Percentiles rank a stretch among this genome's conserved stretches.
Evolutionary conservation across 2,329 filamentous ascomycete genomes (phyloP).

Genomic region (Neofusicoccum sp.): DNA sequence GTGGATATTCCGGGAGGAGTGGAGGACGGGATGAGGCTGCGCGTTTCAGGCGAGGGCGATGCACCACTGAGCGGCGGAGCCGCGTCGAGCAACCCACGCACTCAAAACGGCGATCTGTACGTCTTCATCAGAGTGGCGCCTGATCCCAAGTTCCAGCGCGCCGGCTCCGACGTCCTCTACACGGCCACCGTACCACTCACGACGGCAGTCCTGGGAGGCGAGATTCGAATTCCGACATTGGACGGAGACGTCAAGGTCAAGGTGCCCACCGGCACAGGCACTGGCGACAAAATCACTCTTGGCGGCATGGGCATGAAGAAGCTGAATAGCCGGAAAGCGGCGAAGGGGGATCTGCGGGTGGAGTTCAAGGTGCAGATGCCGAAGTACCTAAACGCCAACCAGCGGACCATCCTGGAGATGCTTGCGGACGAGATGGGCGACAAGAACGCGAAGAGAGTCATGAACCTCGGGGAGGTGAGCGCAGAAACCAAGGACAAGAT

Average conservation of each 20-base stretch:
- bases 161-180: slow-evolving; percentile 87
- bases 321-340: slow-evolving; percentile 62
- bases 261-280: slow-evolving; percentile 85
- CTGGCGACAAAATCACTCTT: slow-evolving; percentile 87
- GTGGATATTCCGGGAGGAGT: slow-evolving; percentile 94
- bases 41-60: slow-evolving; percentile 83
- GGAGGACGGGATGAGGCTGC: slow-evolving; percentile 91
- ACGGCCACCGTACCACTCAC: slow-evolving; percentile 89
- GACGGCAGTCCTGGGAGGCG: slow-evolving; percentile 87
- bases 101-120: slow-evolving; percentile 83
- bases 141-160: slow-evolving; percentile 84
- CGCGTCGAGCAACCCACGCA: slow-evolving; percentile 60
- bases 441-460: slow-evolving; percentile 84
- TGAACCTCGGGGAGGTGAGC: slow-evolving; percentile 68
- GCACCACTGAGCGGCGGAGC: slow-evolving; percentile 73
- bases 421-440: slow-evolving; percentile 95
- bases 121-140: slow-evolving; percentile 86
- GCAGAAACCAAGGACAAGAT: slow-evolving; percentile 21
- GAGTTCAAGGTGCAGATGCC: slow-evolving; percentile 96
- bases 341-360: slow-evolving; percentile 79
- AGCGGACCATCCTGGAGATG: slow-evolving; percentile 91
- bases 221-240: slow-evolving; percentile 84
- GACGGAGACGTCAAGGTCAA: slow-evolving; percentile 89
- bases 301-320: slow-evolving; percentile 93
- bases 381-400: slow-evolving; percentile 87